Evolutionary conservation across 2,329 filamentous ascomycete genomes (phyloP), one percentile per base, ranked within the genome.

Genomic region (Ceratocystis papillata): DNA sequence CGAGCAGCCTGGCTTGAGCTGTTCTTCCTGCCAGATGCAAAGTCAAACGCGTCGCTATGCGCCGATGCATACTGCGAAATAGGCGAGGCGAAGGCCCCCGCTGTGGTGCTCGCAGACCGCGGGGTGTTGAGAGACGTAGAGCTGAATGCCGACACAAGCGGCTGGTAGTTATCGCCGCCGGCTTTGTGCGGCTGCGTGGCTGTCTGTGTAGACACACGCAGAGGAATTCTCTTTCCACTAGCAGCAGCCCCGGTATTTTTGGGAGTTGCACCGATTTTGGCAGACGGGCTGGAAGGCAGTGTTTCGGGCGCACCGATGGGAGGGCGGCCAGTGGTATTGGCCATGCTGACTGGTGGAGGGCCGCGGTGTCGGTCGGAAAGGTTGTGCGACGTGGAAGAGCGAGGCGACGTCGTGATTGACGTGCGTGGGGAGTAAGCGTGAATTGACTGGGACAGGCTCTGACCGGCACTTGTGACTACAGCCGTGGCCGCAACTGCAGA

Each of bases 71-170:
- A 20, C 55, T 59, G 55, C 30, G 55, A 59, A 3, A 59, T 59
- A 17, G 55, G 55, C 10, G 55, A 59, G 12, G 28, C n/a, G 4
- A 59, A 59, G 28, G 55, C 25, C 3, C 55, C 55, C 12, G 55
- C 33, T n/a, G 55, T 8, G 28, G 55, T n/a, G 55, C 28, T 59
- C n/a, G 63, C 48, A 22, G 63, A 64, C 8, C 63, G 63, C 22
- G 63, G 63, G 28, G 63, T 64, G 20, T 50, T 64, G 37, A 64
- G 50, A 33, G 63, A 50, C 12, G 63, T 57, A n/a, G 63, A 37
- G n/a, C 63, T 64, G 50, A 64, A 64, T 10, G 63, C 63, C 48
- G 63, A 64, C 5, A 64, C 50, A 17, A 64, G 63, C 50, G 63
- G 50, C 48, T 64, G 50, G 15, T 55, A 64, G 37, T 41, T 59